Evolutionary conservation across 163 green algal genomes (phyloP), one percentile per base, ranked within the genome.

Genomic region (Scenedesmus sp.): DNA sequence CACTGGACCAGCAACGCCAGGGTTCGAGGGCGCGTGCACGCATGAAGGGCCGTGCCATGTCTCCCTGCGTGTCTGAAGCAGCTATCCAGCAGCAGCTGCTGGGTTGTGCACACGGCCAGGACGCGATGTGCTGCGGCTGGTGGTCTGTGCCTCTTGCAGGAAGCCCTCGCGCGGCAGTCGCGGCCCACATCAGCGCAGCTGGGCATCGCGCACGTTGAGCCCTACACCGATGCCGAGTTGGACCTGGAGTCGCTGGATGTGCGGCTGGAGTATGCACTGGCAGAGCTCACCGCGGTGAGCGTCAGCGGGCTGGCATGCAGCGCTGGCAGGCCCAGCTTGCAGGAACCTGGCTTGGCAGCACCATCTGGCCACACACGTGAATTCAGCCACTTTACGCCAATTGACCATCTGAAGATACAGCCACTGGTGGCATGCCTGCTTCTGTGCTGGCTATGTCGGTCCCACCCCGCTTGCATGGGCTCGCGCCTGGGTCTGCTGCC

Each of bases 201-300:
- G 16, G 85, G 85, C 12, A 35, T 90, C 20, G 46, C 42, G 46
- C 40, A 83, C 46, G 85, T 42, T 20, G 85, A 89, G 68, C 85
- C 85, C 9, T 90, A 85, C 35, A 43, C 2, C 18, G 85, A 90
- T 56, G 46, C 51, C 18, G 72, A 85, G 78, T 42, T 44, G 30
- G 85, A 90, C 46, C 49, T 90, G 49, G 85, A 90, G 16, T 81
- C 85, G 5, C 85, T 90, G 33, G 43, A 90, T 16, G 9, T 90
- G 46, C 15, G 85, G 20, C 33, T 90, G 85, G 85, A 83, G 43
- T 90, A 90, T 84, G 85, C 72, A 56, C 72, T 76, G 42, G 85
- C 56, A 81, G 59, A 61, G 37, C 37, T 88, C 51, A 59, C 37
- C 44, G 53, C 30, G 59, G 83, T 88, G 42, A 83, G 76, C 7